Percentiles rank a stretch among this genome's conserved stretches.
Evolutionary conservation across 148 eudicot species (phyloP).

Genomic region (Talinum fruticosum): DNA sequence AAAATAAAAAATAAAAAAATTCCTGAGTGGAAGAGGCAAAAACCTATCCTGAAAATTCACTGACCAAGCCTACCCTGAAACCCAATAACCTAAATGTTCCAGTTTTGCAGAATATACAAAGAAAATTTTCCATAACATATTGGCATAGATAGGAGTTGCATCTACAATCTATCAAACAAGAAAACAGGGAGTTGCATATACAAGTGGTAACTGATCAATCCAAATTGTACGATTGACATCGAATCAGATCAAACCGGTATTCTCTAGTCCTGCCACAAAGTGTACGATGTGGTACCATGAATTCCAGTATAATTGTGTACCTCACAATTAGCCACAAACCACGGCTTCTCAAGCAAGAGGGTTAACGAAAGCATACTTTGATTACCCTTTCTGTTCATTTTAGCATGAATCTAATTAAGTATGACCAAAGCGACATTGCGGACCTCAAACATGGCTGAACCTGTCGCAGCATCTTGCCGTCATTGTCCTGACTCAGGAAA

Average conservation of each 20-base stretch:
- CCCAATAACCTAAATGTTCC: no score
- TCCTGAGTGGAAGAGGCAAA: no score
- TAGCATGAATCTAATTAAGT: no score
- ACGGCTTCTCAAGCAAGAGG: neutral
- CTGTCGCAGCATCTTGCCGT: neutral
- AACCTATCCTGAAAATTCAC: no score
- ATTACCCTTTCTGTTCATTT: neutral
- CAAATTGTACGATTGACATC: no score
- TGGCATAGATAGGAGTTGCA: no score
- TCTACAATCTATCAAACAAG: no score
- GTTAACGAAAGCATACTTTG: neutral
- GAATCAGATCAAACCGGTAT: neutral
- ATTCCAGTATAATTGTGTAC: neutral
- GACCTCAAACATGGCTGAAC: neutral
- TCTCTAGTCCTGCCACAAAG: neutral
- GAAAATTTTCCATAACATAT: no score
- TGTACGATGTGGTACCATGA: neutral
- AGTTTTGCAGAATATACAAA: no score
- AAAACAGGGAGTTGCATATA: no score
- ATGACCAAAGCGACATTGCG: neutral
- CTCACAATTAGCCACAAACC: neutral
- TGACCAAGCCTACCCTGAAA: no score
- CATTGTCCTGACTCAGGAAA: neutral
- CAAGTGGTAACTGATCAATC: neutral
- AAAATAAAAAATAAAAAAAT: no score